phyloP scores from a whole-genome alignment of 1,284 basidiomycete genomes.

The Meripilus lineatus region DNA sequence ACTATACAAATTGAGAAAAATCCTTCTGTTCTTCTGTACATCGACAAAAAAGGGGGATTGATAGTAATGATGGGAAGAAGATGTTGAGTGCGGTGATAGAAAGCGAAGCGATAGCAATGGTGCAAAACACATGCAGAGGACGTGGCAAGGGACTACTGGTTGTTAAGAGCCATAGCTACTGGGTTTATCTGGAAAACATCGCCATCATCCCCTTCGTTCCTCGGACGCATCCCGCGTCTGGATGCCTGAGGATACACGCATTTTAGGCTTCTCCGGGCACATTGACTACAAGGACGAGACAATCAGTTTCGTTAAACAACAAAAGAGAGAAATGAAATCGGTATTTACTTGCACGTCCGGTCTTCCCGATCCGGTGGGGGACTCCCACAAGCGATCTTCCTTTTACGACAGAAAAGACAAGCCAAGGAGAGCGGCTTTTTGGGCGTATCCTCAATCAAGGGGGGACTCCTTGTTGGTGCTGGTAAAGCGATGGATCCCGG shows the following conservation, averaged over 20 bases:
- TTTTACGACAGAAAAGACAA: conserved; percentile 40
- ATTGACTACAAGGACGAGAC: conserved; percentile 22
- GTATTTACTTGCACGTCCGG: conserved; percentile 38
- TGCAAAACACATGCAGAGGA: neutral
- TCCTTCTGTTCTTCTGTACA: no score
- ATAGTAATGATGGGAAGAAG: neutral
- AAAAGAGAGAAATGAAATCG: neutral
- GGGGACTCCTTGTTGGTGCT: conserved; percentile 18
- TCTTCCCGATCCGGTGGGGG: conserved; percentile 31
- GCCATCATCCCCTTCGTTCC: neutral
- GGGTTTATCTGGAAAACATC: neutral
- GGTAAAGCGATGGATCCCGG: neutral
- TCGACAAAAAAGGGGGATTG: neutral
- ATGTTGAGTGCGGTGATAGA: no score
- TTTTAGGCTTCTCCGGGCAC: conserved; percentile 29
- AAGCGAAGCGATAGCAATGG: no score
- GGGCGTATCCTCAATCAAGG: conserved; percentile 27
- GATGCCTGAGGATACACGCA: conserved; percentile 32
- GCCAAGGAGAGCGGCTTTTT: conserved; percentile 38
- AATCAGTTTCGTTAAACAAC: conserved; percentile 6
- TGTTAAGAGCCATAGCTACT: neutral
- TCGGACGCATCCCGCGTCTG: conserved; percentile 28
- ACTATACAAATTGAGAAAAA: no score
- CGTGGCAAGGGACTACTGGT: neutral
- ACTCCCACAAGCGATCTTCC: conserved; percentile 42